These are phyloP conservation scores for Capsicum chinense DNA, from an alignment of 257 asterid species.

Conservation along the genomic window DNA sequence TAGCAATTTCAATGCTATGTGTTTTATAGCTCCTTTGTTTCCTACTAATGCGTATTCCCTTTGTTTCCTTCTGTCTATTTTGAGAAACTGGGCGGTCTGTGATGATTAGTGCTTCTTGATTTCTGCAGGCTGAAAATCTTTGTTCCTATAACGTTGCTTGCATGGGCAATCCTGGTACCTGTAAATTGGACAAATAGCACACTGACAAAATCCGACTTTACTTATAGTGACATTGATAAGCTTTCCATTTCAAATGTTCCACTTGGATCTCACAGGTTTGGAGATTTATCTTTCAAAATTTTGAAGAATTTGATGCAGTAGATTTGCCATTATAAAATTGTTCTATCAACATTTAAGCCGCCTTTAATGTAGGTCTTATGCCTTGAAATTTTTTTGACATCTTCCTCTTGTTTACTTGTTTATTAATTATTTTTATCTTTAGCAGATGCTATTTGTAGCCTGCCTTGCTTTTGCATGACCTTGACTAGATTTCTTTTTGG, in stretches of 20 bases:
- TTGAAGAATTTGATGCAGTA: background rate
- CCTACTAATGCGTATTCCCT: background rate
- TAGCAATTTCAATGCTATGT: background rate
- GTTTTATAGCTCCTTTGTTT: background rate
- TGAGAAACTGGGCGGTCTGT: background rate
- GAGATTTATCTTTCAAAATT: conserved; percentile 12
- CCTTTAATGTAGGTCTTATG: background rate
- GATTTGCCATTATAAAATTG: background rate
- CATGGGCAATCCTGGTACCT: conserved; percentile 88
- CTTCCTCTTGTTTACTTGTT: conserved; percentile 12
- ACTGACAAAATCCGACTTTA: conserved; percentile 53
- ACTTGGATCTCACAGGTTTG: conserved; percentile 70
- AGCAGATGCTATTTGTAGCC: conserved; percentile 9
- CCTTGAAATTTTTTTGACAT: background rate
- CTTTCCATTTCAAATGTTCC: conserved; percentile 93
- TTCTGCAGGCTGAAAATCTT: conserved; percentile 83
- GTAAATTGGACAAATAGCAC: conserved; percentile 94
- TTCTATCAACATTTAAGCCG: background rate
- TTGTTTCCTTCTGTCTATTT: background rate
- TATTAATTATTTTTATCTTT: background rate
- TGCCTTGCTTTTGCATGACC: background rate
- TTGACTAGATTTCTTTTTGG: conserved; percentile 1
- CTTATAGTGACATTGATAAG: conserved; percentile 76
- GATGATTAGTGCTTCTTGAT: conserved; percentile 34
- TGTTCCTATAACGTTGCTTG: conserved; percentile 77